Conservation (phyloP, 371 early-diverging fungal species). For the Mucor racemosus region DNA sequence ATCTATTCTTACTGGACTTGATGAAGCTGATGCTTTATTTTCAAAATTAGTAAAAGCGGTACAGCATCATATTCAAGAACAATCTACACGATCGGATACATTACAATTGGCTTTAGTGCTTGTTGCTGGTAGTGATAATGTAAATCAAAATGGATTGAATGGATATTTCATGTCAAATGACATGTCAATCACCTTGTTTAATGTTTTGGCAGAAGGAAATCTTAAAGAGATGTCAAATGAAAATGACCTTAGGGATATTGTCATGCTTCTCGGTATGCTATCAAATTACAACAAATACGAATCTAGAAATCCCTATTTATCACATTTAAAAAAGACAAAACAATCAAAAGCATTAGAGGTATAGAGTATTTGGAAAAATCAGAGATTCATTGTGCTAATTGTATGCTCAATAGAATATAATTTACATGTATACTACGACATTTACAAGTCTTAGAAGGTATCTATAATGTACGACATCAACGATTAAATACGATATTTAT, state of each 20-base stretch:
- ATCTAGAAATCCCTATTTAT: constrained; percentile 50
- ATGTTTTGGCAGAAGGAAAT: constrained; percentile 3
- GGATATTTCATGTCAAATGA: constrained; percentile 62
- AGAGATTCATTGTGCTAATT: not conserved
- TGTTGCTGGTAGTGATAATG: constrained; percentile 62
- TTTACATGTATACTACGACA: constrained; percentile 30
- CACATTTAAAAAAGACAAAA: constrained; percentile 1
- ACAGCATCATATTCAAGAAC: constrained; percentile 29
- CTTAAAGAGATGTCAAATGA: not conserved
- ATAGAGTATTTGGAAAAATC: not conserved
- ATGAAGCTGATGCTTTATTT: constrained; percentile 57
- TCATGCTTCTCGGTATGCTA: constrained; percentile 53
- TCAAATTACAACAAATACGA: constrained; percentile 66
- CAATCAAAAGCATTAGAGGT: constrained; percentile 29
- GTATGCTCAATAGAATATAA: constrained; percentile 33
- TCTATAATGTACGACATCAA: not conserved
- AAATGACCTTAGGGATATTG: constrained; percentile 28
- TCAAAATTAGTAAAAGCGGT: constrained; percentile 41
- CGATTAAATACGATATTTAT: not conserved
- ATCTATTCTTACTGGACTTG: constrained; percentile 54
- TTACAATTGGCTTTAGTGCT: constrained; percentile 50
- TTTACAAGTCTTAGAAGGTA: constrained; percentile 47
- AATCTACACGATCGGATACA: constrained; percentile 25
- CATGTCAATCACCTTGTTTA: constrained; percentile 42
- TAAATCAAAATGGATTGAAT: constrained; percentile 64